These are phyloP conservation scores for Zelopaecilomyces penicillatus DNA, from an alignment of 2,329 filamentous ascomycete species.

Conservation along the genomic window DNA sequence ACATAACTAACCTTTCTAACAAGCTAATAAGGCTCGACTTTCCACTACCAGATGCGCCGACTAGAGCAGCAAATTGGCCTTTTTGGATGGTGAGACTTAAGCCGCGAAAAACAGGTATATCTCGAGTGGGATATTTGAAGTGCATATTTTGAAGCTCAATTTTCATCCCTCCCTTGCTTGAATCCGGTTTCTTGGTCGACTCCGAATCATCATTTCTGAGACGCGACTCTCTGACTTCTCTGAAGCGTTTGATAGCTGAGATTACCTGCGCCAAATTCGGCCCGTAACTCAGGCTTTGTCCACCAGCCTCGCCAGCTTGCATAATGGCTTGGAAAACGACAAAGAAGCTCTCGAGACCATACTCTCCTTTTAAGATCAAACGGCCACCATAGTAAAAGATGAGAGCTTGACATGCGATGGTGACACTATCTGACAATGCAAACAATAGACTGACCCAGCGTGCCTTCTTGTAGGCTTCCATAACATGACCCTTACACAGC, in stretches of 20 bases:
- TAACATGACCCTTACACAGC: slow-evolving; percentile 52
- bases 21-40: slow-evolving; percentile 64
- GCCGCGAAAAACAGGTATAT: slow-evolving; percentile 48
- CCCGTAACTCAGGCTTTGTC: slow-evolving; percentile 58
- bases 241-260: slow-evolving; percentile 51
- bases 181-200: slow-evolving; percentile 31
- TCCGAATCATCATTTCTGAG: slow-evolving; percentile 24
- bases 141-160: slow-evolving; percentile 49
- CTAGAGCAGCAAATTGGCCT: slow-evolving; percentile 62
- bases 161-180: slow-evolving; percentile 39
- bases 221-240: slow-evolving; percentile 39
- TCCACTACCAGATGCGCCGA: slow-evolving; percentile 62
- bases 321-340: slow-evolving; percentile 58
- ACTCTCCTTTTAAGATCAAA: slow-evolving; percentile 45
- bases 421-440: slow-evolving; percentile 59
- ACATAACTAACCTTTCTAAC: slow-evolving; percentile 37
- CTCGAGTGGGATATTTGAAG: slow-evolving; percentile 53
- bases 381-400: slow-evolving; percentile 60
- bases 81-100: slow-evolving; percentile 57
- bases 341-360: slow-evolving; percentile 38
- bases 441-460: slow-evolving; percentile 57
- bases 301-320: slow-evolving; percentile 58
- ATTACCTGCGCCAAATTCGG: slow-evolving; percentile 55
- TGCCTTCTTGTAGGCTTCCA: slow-evolving; percentile 51
- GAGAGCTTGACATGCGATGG: slow-evolving; percentile 54